Conservation (phyloP, 108 stramenopile species). For the Skeletonema costatum region DNA sequence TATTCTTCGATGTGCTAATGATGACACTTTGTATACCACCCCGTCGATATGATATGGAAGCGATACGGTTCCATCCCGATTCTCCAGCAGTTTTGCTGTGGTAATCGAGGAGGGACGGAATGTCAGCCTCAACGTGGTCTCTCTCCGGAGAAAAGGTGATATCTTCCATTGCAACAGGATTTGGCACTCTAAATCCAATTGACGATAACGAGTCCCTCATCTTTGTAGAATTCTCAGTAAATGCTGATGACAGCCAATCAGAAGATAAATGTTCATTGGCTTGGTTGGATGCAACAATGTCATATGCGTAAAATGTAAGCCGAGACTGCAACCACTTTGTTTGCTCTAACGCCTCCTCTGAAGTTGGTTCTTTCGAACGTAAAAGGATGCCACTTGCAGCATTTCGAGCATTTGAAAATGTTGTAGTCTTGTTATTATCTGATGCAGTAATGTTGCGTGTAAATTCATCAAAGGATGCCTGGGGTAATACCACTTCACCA, state of each 20-base stretch:
- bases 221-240: slow-evolving; percentile 28
- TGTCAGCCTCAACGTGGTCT: slow-evolving; percentile 21
- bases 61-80: slow-evolving; percentile 37
- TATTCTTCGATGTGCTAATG: slow-evolving; percentile 38
- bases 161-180: slow-evolving; percentile 47
- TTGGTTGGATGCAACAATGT: slow-evolving; percentile 42
- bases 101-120: slow-evolving; percentile 51
- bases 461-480: slow-evolving; percentile 50
- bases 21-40: slow-evolving; percentile 90
- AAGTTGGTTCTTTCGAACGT: slow-evolving; percentile 61
- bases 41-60: slow-evolving; percentile 89
- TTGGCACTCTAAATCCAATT: slow-evolving; percentile 70
- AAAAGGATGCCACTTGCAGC: slow-evolving; percentile 92
- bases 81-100: slow-evolving; percentile 50
- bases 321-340: slow-evolving; percentile 51
- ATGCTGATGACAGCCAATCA: background rate
- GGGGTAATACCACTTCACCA: slow-evolving; percentile 90
- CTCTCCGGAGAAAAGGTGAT: slow-evolving; percentile 22
- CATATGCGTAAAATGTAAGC: slow-evolving; percentile 90
- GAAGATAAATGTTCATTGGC: background rate
- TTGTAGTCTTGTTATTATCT: background rate
- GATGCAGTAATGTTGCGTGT: slow-evolving; percentile 6
- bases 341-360: slow-evolving; percentile 22
- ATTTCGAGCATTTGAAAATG: slow-evolving; percentile 91
- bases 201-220: slow-evolving; percentile 45